These are phyloP conservation scores for Triangularia verruculosa DNA, from an alignment of 2,329 filamentous ascomycete species.

Conservation along the genomic window DNA sequence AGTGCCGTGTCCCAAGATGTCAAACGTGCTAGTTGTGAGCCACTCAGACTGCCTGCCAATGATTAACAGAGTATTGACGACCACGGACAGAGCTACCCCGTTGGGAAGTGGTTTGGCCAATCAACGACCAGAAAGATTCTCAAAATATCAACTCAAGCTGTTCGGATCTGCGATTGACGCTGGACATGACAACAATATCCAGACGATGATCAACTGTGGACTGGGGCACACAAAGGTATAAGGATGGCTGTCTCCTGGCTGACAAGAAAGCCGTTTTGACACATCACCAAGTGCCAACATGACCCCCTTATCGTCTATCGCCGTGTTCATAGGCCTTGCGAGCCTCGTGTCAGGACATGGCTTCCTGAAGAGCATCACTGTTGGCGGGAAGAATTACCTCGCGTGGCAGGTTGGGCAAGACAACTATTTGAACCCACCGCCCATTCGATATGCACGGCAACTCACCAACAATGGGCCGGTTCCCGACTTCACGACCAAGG, in stretches of 20 bases:
- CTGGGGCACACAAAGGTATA: background rate
- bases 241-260: background rate
- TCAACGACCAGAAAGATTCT: background rate
- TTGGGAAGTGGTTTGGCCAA: slow-evolving; percentile 11
- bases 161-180: background rate
- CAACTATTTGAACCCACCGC: slow-evolving; percentile 28
- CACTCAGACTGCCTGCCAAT: background rate
- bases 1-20: background rate
- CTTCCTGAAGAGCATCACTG: slow-evolving; percentile 30
- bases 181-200: background rate
- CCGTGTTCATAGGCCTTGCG: slow-evolving; percentile 11
- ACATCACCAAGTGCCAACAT: background rate
- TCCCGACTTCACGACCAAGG: slow-evolving; percentile 25
- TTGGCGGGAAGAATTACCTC: slow-evolving; percentile 29
- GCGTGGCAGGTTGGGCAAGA: slow-evolving; percentile 32
- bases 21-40: background rate
- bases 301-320: background rate
- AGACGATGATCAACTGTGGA: background rate
- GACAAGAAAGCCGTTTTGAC: background rate
- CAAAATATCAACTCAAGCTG: slow-evolving; percentile 2
- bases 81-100: slow-evolving; percentile 13
- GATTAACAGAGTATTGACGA: background rate
- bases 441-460: slow-evolving; percentile 27
- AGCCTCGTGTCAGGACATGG: slow-evolving; percentile 28
- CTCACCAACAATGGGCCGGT: slow-evolving; percentile 29